Base-by-base conservation (phyloP, 2,329 filamentous ascomycete genomes). In the Colletotrichum sp. region DNA sequence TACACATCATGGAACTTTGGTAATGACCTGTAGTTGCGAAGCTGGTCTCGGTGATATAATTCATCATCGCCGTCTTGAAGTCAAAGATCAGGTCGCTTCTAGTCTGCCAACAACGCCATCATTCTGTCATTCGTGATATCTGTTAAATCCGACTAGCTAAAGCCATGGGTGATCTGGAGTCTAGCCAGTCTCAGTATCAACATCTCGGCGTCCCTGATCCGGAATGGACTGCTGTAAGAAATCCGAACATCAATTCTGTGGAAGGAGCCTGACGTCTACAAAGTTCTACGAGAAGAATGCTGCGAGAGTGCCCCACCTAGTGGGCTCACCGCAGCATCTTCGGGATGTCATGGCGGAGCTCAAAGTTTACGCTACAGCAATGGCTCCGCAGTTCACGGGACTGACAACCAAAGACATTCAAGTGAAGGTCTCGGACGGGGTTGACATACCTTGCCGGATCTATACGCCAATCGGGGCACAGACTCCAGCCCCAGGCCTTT, bases 61-160 rank as follows among this genome's bases (percentile, higher is more conserved):
- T 21, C n/a, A 21, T 21, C 6, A 5, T 24, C n/a, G 44, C n/a
- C 44, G 0, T 24, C 44, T 24, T 13, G 44, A 52, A 21, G n/a
- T 2, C 1, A 52, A 52, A 13, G 10, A 2, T 0, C 12, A 1
- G 4, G n/a, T 13, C 2, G 3, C 7, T 52, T 52, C 44, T 21
- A 13, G n/a, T 52, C 3, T 52, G n/a, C 44, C 12, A 21, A 0
- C 12, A 3, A 24, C 12, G 10, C n/a, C 44, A 21, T 21, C 10
- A 24, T 13, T 21, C n/a, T 21, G 3, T 13, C 44, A 52, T 1
- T 52, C 0, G 10, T 21, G 12, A 52, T 49, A 1, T 21, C 10
- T 49, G 6, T 13, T 1, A 49, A 13, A 49, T 21, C 6, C n/a
- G n/a, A 21, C 44, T 52, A 52, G n/a, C 2, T 21, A 8, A 49